A percentile compares a stretch with the other conserved stretches of the same genome.
phyloP scores from a whole-genome alignment of 2,329 filamentous ascomycete genomes.

The Sporothrix humicola region DNA sequence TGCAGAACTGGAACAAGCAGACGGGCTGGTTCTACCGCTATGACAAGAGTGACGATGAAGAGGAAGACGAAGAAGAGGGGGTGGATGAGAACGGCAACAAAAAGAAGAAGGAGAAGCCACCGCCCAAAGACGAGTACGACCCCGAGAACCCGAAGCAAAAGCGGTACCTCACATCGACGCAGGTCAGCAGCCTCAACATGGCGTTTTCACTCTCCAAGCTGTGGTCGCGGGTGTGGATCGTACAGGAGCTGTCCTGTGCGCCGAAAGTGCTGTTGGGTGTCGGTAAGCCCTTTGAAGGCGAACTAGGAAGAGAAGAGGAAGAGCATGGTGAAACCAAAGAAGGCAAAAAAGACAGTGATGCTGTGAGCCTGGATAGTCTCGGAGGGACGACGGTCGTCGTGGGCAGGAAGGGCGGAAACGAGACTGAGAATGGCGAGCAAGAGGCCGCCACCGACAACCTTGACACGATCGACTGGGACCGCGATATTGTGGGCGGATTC shows the following conservation, averaged over 20 bases:
- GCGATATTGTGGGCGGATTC: conserved; percentile 28
- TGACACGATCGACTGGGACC: conserved; percentile 31
- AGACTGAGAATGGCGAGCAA: not conserved
- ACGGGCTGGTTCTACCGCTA: too few relatives aligned
- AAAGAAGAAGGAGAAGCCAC: not conserved
- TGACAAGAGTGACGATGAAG: not conserved
- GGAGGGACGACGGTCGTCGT: not conserved
- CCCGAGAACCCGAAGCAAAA: not conserved
- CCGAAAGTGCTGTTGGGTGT: conserved; percentile 27
- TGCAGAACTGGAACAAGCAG: conserved; percentile 18
- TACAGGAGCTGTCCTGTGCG: conserved; percentile 36
- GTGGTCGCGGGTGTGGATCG: conserved; percentile 37
- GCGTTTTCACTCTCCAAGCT: not conserved
- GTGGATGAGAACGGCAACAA: not conserved
- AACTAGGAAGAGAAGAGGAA: not conserved
- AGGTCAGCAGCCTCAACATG: not conserved
- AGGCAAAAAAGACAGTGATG: not conserved
- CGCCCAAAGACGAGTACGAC: not conserved
- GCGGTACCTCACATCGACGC: not conserved
- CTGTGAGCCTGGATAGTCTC: too few relatives aligned
- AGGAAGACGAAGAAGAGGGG: not conserved
- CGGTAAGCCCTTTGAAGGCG: not conserved
- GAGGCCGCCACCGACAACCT: not conserved
- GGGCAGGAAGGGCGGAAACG: not conserved
- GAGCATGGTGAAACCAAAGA: not conserved